Evolutionary conservation across 495 filamentous ascomycete species (phyloP), one percentile per base, ranked within the genome.

Genomic region (Chaetomidium leptoderma): DNA sequence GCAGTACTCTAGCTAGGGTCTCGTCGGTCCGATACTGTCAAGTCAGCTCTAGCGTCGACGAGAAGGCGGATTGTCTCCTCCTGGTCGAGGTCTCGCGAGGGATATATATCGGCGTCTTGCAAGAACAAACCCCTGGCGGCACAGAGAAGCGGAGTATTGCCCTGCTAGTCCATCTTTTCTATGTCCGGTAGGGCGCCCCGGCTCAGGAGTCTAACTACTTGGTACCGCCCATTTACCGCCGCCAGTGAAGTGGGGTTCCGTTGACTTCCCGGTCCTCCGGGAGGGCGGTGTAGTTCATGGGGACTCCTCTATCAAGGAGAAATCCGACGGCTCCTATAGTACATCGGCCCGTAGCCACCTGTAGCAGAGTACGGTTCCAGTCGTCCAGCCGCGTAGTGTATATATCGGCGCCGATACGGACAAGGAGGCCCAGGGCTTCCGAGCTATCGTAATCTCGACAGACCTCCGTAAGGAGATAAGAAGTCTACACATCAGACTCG

Each of bases 391-490:
- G 23, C 26, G 6, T 51, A 17, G 32, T 51, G 14, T 51, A 9
- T 27, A 51, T 27, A 17, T 51, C 48, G 33, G 48, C 48, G 33
- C 47, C 47, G 30, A 36, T 36, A 19, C 47, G 29, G 32, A 23
- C 47, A 36, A 50, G 30, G 47, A 50, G 47, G 3, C 29, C 29
- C 17, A 50, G 47, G n/a, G 47, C 30, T 14, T 50, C 47, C 30
- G 47, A 32, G 47, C 47, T 50, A 24, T 50, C 47, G 30, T 50
- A 50, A 32, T 50, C 47, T 19, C 47, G 47, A 36, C 47, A 50
- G 30, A 50, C 29, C 30, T 50, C 47, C 19, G 9, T 36, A 36
- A 50, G 47, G 19, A 50, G 47, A 50, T 50, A 21, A 17, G 47
- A 36, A 24, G 47, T 32, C 47, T 32, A 50, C n/a, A 10, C 10